Percentiles rank a stretch among this genome's conserved stretches.
Evolutionary conservation across 176 grass and related monocot genomes (phyloP).

Genomic region (Calamus simplicifolius): DNA sequence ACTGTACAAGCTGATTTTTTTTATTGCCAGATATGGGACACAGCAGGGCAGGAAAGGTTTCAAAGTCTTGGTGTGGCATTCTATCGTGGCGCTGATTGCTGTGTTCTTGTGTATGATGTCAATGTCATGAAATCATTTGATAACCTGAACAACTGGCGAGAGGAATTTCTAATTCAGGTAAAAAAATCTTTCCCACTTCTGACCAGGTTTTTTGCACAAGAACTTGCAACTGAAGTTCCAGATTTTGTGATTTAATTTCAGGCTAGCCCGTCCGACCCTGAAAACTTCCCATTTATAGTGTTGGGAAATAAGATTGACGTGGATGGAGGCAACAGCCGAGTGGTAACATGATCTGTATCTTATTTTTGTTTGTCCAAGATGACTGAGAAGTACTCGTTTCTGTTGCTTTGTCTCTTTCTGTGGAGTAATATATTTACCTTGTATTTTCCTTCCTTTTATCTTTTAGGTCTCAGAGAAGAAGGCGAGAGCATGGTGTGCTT

Average conservation of each 20-base stretch:
- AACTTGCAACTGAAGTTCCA: neutral
- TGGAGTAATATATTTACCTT: neutral
- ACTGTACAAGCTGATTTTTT: neutral
- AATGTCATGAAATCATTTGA: constrained; percentile 90
- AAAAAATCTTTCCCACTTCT: neutral
- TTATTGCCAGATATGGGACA: constrained; percentile 69
- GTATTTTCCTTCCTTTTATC: constrained; percentile 2
- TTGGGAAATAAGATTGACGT: neutral
- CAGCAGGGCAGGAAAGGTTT: constrained; percentile 82
- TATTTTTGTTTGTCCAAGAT: neutral
- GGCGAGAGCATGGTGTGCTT: constrained; percentile 84
- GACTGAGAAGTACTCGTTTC: too few species aligned
- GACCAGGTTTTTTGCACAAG: neutral
- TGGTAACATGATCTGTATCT: constrained; percentile 4
- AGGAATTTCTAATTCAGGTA: constrained; percentile 93
- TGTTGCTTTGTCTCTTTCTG: neutral
- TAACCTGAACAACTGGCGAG: constrained; percentile 84
- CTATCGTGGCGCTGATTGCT: constrained; percentile 88
- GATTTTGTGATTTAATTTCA: neutral
- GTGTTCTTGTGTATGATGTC: constrained; percentile 81
- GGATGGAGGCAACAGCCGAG: neutral
- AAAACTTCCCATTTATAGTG: constrained; percentile 1
- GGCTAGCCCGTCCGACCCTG: neutral
- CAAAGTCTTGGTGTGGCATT: constrained; percentile 86
- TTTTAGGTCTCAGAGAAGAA: constrained; percentile 93